A percentile compares a stretch with the other conserved stretches of the same genome.
Conservation (phyloP, 2,329 filamentous ascomycete genomes). For the Verticillium nonalfalfae region DNA sequence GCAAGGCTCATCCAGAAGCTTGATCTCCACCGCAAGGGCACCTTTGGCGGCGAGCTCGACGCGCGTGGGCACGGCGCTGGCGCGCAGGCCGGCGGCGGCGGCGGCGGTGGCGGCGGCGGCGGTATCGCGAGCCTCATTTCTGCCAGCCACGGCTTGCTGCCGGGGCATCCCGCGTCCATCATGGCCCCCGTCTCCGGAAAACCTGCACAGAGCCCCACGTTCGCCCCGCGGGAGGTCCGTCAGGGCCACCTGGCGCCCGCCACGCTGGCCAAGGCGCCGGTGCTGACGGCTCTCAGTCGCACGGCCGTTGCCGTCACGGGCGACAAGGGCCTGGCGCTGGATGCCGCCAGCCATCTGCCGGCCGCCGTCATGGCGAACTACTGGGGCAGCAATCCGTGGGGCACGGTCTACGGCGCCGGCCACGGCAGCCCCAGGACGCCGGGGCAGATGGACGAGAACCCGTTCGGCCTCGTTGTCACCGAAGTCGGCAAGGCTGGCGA, state of each 20-base stretch:
- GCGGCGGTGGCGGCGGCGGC: conserved; percentile 55
- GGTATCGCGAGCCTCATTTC: conserved; percentile 84
- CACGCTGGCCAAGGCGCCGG: conserved; percentile 77
- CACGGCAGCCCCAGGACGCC: conserved; percentile 11
- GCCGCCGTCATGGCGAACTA: conserved; percentile 86
- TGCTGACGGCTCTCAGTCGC: conserved; percentile 80
- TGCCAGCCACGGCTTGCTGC: conserved; percentile 73
- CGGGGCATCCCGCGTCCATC: conserved; percentile 40
- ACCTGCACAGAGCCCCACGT: conserved; percentile 2
- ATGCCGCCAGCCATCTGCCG: conserved; percentile 66
- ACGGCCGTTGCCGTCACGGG: conserved; percentile 75
- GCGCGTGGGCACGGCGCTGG: conserved; percentile 27
- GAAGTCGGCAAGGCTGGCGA: conserved; percentile 22
- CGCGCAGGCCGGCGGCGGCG: conserved; percentile 42
- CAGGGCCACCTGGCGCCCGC: conserved; percentile 67
- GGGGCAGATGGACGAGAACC: conserved; percentile 24
- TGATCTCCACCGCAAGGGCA: conserved; percentile 77
- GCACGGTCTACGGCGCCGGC: conserved; percentile 21
- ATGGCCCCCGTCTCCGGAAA: conserved; percentile 13
- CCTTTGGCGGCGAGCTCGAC: conserved; percentile 42
- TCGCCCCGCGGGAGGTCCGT: conserved; percentile 16
- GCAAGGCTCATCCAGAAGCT: conserved; percentile 88
- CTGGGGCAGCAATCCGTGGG: conserved; percentile 86
- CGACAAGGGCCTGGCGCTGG: conserved; percentile 62
- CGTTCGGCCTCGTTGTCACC: conserved; percentile 32